These are phyloP conservation scores for Trichosporon faecale DNA, from an alignment of 1,284 basidiomycete genomes.

Conservation along the genomic window DNA sequence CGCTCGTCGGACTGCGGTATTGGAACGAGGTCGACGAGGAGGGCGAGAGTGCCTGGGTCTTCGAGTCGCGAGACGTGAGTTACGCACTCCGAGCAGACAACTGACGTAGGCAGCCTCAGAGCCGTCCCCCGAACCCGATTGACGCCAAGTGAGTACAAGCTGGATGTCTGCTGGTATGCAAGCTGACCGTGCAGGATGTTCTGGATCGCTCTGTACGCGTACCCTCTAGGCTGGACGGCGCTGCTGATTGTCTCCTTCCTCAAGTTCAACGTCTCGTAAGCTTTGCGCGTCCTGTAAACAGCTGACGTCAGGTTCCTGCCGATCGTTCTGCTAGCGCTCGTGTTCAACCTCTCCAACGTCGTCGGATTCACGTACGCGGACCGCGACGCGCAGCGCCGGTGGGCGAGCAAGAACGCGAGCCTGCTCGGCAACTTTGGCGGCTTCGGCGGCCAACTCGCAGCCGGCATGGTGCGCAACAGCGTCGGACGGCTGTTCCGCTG, in stretches of 20 bases:
- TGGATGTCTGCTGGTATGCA: too few relatives aligned
- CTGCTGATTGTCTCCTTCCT: slow-evolving; percentile 82
- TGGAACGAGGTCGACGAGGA: slow-evolving; percentile 98
- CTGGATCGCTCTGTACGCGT: slow-evolving; percentile 79
- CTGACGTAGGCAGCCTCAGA: slow-evolving; percentile 59
- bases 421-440: slow-evolving; percentile 60
- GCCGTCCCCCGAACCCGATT: slow-evolving; percentile 80
- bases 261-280: slow-evolving; percentile 77
- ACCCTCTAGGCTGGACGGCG: slow-evolving; percentile 79
- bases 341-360: slow-evolving; percentile 88
- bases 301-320: slow-evolving; percentile 65
- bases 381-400: slow-evolving; percentile 78
- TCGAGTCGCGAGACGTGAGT: slow-evolving; percentile 84
- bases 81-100: not conserved
- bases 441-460: slow-evolving; percentile 72
- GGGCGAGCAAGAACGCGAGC: slow-evolving; percentile 69
- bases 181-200: too few relatives aligned
- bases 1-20: slow-evolving; percentile 84
- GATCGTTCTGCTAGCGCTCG: slow-evolving; percentile 78
- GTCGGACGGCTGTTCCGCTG: slow-evolving; percentile 68
- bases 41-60: slow-evolving; percentile 93
- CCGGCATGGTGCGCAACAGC: slow-evolving; percentile 72
- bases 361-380: slow-evolving; percentile 71
- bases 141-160: too few relatives aligned
- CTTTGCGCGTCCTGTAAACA: slow-evolving; percentile 19